Evolutionary conservation across 2,329 filamentous ascomycete genomes (phyloP).

Genomic region (Trichoderma simmonsii): DNA sequence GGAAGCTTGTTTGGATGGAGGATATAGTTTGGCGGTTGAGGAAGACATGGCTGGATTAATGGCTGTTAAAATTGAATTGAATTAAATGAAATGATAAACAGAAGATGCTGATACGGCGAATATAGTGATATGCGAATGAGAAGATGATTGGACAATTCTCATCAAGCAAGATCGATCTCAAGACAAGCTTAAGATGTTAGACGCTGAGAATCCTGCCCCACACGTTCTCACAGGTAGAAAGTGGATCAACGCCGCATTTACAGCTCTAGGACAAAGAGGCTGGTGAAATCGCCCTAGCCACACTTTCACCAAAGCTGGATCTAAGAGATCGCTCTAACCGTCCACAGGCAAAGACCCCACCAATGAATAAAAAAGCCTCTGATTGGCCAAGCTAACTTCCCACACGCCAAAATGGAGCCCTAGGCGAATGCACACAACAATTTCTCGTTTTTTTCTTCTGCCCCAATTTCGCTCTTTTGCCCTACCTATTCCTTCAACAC

Average conservation of each 20-base stretch:
- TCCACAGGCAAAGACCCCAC: background rate
- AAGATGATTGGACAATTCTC: background rate
- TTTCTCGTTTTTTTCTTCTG: conserved; percentile 39
- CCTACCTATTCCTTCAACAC: conserved; percentile 30
- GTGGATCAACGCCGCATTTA: background rate
- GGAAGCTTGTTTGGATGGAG: conserved; percentile 29
- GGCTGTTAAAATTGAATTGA: background rate
- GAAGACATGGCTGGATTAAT: conserved; percentile 27
- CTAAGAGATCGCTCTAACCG: background rate
- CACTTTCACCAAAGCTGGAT: conserved; percentile 23
- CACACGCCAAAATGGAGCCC: conserved; percentile 33
- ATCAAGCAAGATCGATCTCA: background rate
- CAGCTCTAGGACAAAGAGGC: background rate
- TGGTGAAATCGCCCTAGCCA: background rate
- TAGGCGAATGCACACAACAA: conserved; percentile 39
- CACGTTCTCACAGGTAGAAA: background rate
- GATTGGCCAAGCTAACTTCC: conserved; percentile 33
- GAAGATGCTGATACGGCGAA: background rate
- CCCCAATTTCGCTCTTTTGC: conserved; percentile 32
- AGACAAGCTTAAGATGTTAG: background rate
- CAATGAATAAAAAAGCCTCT: conserved; percentile 2
- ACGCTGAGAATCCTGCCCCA: background rate
- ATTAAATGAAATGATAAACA: no score
- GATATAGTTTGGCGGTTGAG: conserved; percentile 40
- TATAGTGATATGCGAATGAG: background rate